These are phyloP conservation scores for Nicotiana obtusifolia DNA, from an alignment of 257 asterid species.

Conservation along the genomic window DNA sequence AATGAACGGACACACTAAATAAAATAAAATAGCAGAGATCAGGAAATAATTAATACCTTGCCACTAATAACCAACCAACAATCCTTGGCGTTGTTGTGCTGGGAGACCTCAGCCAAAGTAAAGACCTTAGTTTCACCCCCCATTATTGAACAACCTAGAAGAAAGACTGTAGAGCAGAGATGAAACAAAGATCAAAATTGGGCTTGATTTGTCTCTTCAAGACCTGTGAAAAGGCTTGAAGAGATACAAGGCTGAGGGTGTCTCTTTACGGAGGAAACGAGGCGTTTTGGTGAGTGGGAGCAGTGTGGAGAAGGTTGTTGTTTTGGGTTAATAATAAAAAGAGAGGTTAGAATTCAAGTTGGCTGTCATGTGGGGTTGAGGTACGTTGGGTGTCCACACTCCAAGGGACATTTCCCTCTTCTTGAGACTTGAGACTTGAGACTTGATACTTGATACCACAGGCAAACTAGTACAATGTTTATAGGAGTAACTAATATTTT, in stretches of 20 bases:
- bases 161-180: background rate
- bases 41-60: constrained; percentile 37
- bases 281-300: background rate
- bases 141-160: constrained; percentile 27
- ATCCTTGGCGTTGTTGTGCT: constrained; percentile 72
- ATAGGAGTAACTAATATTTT: too few species aligned
- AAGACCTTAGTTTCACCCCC: constrained; percentile 38
- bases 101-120: constrained; percentile 63
- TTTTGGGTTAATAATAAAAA: background rate
- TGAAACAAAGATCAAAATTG: background rate
- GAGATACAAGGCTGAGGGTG: background rate
- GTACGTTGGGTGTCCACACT: too few species aligned
- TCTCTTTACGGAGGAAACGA: background rate
- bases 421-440: too few species aligned
- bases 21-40: background rate
- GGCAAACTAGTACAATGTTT: too few species aligned
- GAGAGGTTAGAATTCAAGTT: constrained; percentile 16
- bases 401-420: too few species aligned
- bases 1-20: constrained; percentile 4
- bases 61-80: constrained; percentile 77
- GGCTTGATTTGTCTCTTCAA: constrained; percentile 4
- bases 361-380: constrained; percentile 18
- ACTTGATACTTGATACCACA: too few species aligned
- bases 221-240: constrained; percentile 14
- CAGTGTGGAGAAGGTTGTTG: background rate